These are phyloP conservation scores for Chrysoporthe deuterocubensis DNA, from an alignment of 2,329 filamentous ascomycete species.

Conservation along the genomic window DNA sequence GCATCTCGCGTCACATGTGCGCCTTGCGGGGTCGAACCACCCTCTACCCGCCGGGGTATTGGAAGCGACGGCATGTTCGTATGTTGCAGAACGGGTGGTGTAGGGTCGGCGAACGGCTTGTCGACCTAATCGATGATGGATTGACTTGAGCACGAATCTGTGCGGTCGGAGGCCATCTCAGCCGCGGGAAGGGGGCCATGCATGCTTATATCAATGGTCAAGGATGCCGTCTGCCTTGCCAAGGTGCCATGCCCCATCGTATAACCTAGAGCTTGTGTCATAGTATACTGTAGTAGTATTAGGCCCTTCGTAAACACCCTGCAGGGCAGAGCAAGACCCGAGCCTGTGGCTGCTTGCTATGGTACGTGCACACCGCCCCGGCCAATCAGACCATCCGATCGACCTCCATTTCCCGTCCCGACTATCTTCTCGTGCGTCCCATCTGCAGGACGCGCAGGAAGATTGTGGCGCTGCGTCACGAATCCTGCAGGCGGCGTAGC, in stretches of 20 bases:
- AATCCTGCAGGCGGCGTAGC: constrained; percentile 23
- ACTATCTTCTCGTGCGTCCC: background rate
- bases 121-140: background rate
- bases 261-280: background rate
- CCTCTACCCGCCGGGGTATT: background rate
- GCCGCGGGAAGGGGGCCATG: background rate
- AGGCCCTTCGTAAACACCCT: background rate
- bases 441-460: background rate
- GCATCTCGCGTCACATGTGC: constrained; percentile 26
- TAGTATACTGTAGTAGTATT: background rate
- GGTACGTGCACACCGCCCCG: background rate
- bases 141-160: background rate
- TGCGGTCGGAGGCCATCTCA: too few species aligned
- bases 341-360: background rate
- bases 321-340: background rate
- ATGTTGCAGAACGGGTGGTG: background rate
- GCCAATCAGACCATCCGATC: background rate
- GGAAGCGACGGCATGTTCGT: constrained; percentile 8
- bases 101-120: too few species aligned
- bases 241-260: constrained; percentile 2
- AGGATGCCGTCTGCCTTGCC: constrained; percentile 5
- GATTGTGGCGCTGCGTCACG: constrained; percentile 11
- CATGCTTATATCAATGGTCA: constrained; percentile 17
- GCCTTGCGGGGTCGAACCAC: background rate
- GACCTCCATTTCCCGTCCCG: background rate